Percentiles rank a stretch among this genome's conserved stretches.
phyloP scores from a whole-genome alignment of 805 yeast species.

The Wickerhamia fluorescens region DNA sequence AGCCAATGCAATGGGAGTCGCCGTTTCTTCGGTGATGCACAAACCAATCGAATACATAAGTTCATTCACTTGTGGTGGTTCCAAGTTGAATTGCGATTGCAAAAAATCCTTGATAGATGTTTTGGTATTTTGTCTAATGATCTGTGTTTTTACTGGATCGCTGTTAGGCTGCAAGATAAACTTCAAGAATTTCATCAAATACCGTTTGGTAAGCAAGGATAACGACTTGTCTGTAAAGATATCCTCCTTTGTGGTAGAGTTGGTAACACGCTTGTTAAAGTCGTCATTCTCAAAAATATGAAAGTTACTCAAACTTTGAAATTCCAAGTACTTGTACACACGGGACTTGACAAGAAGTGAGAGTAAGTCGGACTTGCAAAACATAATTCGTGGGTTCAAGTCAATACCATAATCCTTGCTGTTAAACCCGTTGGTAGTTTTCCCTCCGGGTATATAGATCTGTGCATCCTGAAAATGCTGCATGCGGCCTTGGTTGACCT shows the following conservation, averaged over 20 bases:
- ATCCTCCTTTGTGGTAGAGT: conserved; percentile 71
- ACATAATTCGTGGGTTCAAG: conserved; percentile 76
- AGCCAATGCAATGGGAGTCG: conserved; percentile 68
- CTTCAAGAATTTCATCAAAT: conserved; percentile 85
- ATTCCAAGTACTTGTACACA: conserved; percentile 87
- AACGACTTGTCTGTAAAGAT: conserved; percentile 85
- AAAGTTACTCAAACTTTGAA: conserved; percentile 79
- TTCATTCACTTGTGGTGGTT: conserved; percentile 71
- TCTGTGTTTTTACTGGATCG: conserved; percentile 53
- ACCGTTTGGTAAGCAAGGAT: conserved; percentile 68
- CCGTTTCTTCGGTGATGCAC: conserved; percentile 51
- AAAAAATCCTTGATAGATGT: conserved; percentile 56
- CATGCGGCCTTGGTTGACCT: conserved; percentile 46
- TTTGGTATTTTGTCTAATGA: conserved; percentile 51
- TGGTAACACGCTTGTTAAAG: conserved; percentile 72
- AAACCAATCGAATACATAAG: conserved; percentile 82
- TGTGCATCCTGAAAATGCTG: conserved; percentile 62
- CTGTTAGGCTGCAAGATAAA: conserved; percentile 56
- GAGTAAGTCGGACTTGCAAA: conserved; percentile 84
- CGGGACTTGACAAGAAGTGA: conserved; percentile 73
- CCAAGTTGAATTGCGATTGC: conserved; percentile 58
- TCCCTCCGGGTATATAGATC: conserved; percentile 62
- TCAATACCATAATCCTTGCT: conserved; percentile 83
- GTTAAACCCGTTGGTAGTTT: conserved; percentile 42
- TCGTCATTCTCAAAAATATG: conserved; percentile 92